These are phyloP conservation scores for Mycena venus DNA, from an alignment of 768 basidiomycete species.

Conservation along the genomic window DNA sequence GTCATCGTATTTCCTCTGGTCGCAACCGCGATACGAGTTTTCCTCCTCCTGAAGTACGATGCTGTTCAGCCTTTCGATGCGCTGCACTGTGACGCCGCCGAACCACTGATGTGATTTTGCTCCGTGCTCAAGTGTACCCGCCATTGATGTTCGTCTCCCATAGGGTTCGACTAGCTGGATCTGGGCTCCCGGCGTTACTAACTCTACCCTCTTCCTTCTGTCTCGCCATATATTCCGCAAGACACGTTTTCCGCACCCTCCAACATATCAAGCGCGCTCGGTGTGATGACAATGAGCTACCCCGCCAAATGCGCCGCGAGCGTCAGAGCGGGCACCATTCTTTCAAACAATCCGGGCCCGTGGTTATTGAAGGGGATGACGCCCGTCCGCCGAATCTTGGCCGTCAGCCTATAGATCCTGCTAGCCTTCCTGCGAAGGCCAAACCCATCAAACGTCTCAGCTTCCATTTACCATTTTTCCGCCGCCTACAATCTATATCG, in stretches of 20 bases:
- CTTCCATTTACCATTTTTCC: conserved; percentile 22
- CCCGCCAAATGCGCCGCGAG: conserved; percentile 15
- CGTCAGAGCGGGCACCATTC: conserved; percentile 7
- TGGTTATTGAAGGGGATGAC: not conserved
- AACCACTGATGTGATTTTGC: conserved; percentile 5
- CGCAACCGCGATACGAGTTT: not conserved
- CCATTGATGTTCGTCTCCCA: not conserved
- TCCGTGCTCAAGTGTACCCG: not conserved
- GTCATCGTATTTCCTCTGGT: conserved; percentile 3
- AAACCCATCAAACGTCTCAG: not conserved
- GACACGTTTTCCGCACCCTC: not conserved
- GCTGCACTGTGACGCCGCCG: conserved; percentile 20
- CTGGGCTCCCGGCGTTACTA: not conserved
- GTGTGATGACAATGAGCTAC: conserved; percentile 1
- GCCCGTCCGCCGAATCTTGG: not conserved
- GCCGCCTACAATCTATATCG: not conserved
- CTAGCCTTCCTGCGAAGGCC: not conserved
- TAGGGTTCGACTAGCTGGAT: conserved; percentile 4
- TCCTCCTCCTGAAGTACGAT: conserved; percentile 8
- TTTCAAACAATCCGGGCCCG: not conserved
- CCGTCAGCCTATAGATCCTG: not conserved
- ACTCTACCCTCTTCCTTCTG: not conserved
- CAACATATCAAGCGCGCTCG: conserved; percentile 15
- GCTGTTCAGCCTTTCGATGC: conserved; percentile 22
- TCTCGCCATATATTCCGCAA: not conserved